phyloP scores from a whole-genome alignment of 2,329 filamentous ascomycete genomes.

The Chalaropsis ovoidea region DNA sequence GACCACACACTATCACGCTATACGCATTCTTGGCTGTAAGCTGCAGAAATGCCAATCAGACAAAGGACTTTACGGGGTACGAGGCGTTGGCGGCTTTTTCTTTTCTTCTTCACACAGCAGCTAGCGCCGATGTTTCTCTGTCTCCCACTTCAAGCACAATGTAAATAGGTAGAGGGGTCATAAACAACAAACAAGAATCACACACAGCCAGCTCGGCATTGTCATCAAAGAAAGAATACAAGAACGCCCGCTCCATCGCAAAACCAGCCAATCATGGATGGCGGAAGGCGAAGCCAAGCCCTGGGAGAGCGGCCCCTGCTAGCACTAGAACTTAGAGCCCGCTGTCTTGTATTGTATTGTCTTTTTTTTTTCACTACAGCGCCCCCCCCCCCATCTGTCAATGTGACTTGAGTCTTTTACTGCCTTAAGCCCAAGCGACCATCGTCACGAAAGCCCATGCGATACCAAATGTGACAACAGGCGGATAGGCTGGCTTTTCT shows the following conservation, averaged over 20 bases:
- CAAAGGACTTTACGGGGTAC: too few species aligned
- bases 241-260: background rate
- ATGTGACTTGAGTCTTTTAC: constrained; percentile 3
- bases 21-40: too few species aligned
- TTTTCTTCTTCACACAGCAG: too few species aligned
- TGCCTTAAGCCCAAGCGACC: background rate
- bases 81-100: too few species aligned
- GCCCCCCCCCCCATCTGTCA: background rate
- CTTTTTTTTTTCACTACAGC: too few species aligned
- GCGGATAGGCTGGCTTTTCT: too few species aligned
- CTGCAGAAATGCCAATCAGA: too few species aligned
- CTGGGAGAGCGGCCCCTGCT: background rate
- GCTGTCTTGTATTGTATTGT: background rate
- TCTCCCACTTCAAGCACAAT: too few species aligned
- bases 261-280: background rate
- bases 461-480: background rate
- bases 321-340: background rate
- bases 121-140: too few species aligned
- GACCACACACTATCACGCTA: too few species aligned
- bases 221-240: background rate
- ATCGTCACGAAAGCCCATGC: background rate
- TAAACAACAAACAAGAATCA: background rate
- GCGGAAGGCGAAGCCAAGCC: background rate
- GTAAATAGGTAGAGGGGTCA: background rate
- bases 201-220: background rate